Base-by-base conservation (phyloP, 1,284 basidiomycete species). In the Athelia psychrophila region DNA sequence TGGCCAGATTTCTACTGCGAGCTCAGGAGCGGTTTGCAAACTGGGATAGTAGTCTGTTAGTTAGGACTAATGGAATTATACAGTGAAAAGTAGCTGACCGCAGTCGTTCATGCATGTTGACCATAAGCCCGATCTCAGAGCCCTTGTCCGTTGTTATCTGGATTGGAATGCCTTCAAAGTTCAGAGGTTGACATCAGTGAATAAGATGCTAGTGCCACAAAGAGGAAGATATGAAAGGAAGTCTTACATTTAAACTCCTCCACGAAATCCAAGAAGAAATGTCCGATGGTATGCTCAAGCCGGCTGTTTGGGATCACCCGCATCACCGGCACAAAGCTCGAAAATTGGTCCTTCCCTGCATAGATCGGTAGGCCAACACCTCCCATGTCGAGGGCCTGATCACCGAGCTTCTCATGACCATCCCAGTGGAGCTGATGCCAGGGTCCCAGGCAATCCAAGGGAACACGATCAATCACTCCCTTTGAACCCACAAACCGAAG, bases 361-460 rank as follows among this genome's bases (percentile, higher is more conserved):
- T 65, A 65, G 6, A 62, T 62, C 13, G 48, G 50, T 12, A 65
- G 47, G 2, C 52, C 52, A 23, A 64, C 54, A 10, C 58, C 58
- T 12, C 62, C 64, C 58, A 64, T 64, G 3, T 47, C 40, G 1
- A 65, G 54, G 3, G 56, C 64, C 30, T 64, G 64, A 15, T 57
- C 56, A 18, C 56, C 61, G 2, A 65, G 44, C 42, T 64, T 65
- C 33, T 65, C 63, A 36, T 64, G 61, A 3, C 64, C 61, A 44
- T 65, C 64, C 12, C 52, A 58, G 51, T 62, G 58, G 12, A 58
- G 47, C 45, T 64, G 58, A 48, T 62, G 59, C 46, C 54, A 56
- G 0, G 58, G 62, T 0, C 64, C 62, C 16, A 24, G 44, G 23
- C 24, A 46, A 24, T 46, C 44, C 16, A 46, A 20, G 16, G 44